A percentile compares a stretch with the other conserved stretches of the same genome.
phyloP scores from a whole-genome alignment of 2,329 filamentous ascomycete species.

The Akanthomyces lecanii region DNA sequence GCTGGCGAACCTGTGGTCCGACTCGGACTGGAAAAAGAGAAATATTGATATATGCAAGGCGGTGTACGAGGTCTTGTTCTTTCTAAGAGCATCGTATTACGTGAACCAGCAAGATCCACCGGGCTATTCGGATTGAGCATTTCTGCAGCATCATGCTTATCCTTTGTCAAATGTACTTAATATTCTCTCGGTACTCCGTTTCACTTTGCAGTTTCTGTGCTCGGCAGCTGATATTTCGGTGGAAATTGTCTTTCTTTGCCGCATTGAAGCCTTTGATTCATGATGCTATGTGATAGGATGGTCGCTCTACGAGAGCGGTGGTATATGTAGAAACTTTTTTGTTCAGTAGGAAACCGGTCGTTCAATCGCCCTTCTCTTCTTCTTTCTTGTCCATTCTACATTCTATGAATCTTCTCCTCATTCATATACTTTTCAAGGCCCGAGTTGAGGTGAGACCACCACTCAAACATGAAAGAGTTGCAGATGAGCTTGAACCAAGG shows the following conservation, averaged over 20 bases:
- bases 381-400: conserved; percentile 42
- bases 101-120: conserved; percentile 26
- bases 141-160: not conserved
- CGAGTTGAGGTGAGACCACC: conserved; percentile 83
- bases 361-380: not conserved
- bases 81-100: conserved; percentile 26
- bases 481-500: conserved; percentile 99
- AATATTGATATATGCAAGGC: conserved; percentile 31
- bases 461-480: conserved; percentile 94
- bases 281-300: conserved; percentile 4
- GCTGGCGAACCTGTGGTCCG: conserved; percentile 31
- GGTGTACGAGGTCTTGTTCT: conserved; percentile 36
- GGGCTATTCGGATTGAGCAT: conserved; percentile 21
- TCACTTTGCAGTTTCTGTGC: not conserved
- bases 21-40: conserved; percentile 30
- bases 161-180: not conserved
- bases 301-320: conserved; percentile 12
- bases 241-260: not conserved
- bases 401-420: conserved; percentile 83
- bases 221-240: not conserved
- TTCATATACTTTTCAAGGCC: conserved; percentile 81
- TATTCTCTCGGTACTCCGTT: not conserved
- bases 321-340: conserved; percentile 5
- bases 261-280: not conserved
- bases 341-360: not conserved